Conservation (phyloP, 2,329 filamentous ascomycete species). For the Calycina herbarum region DNA sequence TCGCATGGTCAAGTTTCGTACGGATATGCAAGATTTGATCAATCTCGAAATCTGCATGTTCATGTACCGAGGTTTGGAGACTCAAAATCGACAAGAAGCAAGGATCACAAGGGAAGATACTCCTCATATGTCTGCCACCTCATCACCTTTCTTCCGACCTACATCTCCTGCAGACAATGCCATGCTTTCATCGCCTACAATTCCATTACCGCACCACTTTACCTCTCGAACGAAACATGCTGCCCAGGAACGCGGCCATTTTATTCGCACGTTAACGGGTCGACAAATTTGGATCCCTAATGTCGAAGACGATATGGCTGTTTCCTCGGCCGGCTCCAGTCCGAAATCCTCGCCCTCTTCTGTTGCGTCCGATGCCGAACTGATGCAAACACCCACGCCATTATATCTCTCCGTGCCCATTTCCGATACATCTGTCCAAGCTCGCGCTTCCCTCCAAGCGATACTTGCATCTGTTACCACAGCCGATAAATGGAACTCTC, state of each 20-base stretch:
- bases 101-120: conserved; percentile 26
- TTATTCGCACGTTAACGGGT: conserved; percentile 26
- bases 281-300: conserved; percentile 31
- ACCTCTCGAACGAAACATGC: conserved; percentile 22
- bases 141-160: conserved; percentile 29
- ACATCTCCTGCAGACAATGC: conserved; percentile 31
- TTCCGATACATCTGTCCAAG: conserved; percentile 30
- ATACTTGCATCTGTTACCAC: conserved; percentile 34
- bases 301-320: conserved; percentile 26
- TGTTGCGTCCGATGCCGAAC: conserved; percentile 32
- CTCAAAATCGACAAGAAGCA: conserved; percentile 24
- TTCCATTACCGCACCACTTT: conserved; percentile 34
- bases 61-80: conserved; percentile 32
- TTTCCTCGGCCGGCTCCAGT: conserved; percentile 32
- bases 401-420: conserved; percentile 30
- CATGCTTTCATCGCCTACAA: conserved; percentile 31
- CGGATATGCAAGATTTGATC: conserved; percentile 61
- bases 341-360: conserved; percentile 36
- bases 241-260: conserved; percentile 28
- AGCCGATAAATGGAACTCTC: conserved; percentile 32
- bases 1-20: conserved; percentile 58
- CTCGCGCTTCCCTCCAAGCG: conserved; percentile 33
- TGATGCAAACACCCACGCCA: conserved; percentile 29
- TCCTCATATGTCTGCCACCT: conserved; percentile 27
- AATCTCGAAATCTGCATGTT: conserved; percentile 59